These are phyloP conservation scores for Fusarium sp. DNA, from an alignment of 2,329 filamentous ascomycete genomes.

Conservation along the genomic window DNA sequence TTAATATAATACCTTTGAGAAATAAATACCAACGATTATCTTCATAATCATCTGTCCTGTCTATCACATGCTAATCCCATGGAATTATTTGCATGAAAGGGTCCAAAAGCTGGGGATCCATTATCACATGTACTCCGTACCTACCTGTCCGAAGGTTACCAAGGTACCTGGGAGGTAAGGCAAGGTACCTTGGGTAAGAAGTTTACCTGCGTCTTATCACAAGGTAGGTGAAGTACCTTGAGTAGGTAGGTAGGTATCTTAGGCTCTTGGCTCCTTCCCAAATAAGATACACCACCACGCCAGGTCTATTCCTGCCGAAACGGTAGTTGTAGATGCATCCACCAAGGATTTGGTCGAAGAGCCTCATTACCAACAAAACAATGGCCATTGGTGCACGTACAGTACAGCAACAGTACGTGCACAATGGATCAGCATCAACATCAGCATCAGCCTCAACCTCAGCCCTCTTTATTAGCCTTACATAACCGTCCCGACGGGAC, in stretches of 20 bases:
- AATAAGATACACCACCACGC: conserved; percentile 9
- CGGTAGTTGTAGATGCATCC: conserved; percentile 4
- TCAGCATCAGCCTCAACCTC: conserved; percentile 14
- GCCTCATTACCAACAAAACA: background rate
- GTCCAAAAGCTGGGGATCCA: conserved; percentile 20
- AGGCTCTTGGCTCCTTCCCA: conserved; percentile 33
- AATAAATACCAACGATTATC: background rate
- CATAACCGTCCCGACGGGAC: background rate
- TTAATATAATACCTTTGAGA: background rate
- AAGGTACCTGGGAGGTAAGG: too few species aligned
- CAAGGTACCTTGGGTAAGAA: too few species aligned
- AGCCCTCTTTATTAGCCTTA: conserved; percentile 6
- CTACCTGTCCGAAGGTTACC: too few species aligned
- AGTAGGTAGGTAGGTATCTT: background rate
- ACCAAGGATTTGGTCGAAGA: conserved; percentile 9
- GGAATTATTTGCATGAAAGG: background rate
- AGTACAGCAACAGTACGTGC: background rate
- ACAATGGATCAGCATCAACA: background rate
- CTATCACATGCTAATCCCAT: conserved; percentile 7
- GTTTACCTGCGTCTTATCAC: background rate
- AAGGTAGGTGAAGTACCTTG: too few species aligned
- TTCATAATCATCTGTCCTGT: background rate
- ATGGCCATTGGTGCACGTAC: background rate
- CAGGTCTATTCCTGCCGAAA: conserved; percentile 16
- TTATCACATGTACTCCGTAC: conserved; percentile 35